These are phyloP conservation scores for Corynascus novoguineensis DNA, from an alignment of 495 filamentous ascomycete genomes.

Conservation along the genomic window DNA sequence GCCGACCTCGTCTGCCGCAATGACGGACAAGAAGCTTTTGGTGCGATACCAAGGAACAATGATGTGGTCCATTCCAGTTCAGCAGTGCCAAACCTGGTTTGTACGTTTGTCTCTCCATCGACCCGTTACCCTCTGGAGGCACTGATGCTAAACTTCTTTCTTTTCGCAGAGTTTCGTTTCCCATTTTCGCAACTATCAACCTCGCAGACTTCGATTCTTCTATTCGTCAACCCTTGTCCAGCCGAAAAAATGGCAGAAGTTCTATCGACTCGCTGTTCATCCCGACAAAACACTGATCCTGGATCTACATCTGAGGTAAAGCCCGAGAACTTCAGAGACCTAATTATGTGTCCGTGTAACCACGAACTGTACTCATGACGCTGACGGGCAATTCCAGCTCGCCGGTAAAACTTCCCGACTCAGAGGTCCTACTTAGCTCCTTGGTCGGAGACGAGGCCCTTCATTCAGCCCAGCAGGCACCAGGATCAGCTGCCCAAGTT, in stretches of 20 bases:
- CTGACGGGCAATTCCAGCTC: background rate
- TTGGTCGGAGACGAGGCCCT: too few species aligned
- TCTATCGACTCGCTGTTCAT: constrained; percentile 20
- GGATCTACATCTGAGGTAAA: constrained; percentile 13
- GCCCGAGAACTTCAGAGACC: background rate
- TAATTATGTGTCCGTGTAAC: background rate
- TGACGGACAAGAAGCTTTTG: constrained; percentile 1
- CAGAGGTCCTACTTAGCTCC: background rate
- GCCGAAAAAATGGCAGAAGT: constrained; percentile 27
- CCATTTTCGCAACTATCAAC: constrained; percentile 37
- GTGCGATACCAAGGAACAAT: constrained; percentile 6
- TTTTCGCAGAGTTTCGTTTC: constrained; percentile 25
- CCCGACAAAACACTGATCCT: constrained; percentile 5
- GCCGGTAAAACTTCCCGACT: background rate
- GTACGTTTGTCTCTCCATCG: constrained; percentile 20
- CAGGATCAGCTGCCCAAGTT: too few species aligned
- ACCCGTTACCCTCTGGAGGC: background rate
- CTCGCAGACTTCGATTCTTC: constrained; percentile 22
- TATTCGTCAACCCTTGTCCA: constrained; percentile 19
- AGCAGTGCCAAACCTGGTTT: constrained; percentile 36
- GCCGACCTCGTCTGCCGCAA: background rate
- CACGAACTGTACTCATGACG: too few species aligned
- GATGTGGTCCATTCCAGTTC: constrained; percentile 21
- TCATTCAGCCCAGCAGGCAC: too few species aligned
- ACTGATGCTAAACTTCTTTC: constrained; percentile 12